Conservation (phyloP, 2,329 filamentous ascomycete genomes). For the Chaetomium sp. region DNA sequence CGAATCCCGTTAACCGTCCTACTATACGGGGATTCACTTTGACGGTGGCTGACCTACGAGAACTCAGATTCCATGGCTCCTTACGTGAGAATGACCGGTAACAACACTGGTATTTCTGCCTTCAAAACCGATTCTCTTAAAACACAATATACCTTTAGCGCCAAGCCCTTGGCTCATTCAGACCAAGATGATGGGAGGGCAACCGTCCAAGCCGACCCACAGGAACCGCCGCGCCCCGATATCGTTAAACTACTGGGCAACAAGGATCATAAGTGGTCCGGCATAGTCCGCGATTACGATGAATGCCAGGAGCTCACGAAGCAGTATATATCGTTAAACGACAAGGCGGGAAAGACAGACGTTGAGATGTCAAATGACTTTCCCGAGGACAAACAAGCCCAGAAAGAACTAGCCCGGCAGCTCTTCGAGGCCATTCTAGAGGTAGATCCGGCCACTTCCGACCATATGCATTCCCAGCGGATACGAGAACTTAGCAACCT, state of each 20-base stretch:
- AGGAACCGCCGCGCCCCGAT: neutral
- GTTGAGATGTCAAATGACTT: neutral
- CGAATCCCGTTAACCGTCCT: neutral
- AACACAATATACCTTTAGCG: neutral
- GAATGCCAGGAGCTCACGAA: neutral
- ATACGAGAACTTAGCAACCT: neutral
- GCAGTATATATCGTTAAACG: neutral
- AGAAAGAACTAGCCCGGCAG: neutral
- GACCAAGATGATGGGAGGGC: neutral
- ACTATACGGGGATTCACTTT: neutral
- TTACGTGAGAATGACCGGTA: neutral
- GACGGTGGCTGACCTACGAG: neutral
- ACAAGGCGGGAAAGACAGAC: neutral
- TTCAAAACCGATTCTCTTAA: neutral
- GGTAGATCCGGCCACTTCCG: neutral
- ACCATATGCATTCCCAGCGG: neutral
- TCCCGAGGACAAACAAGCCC: neutral
- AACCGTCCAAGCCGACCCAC: neutral
- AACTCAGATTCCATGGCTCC: neutral
- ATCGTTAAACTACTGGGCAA: neutral
- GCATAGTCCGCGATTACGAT: neutral
- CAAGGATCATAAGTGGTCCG: neutral
- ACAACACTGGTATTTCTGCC: neutral
- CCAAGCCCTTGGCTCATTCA: neutral
- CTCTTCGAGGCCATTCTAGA: neutral